These are phyloP conservation scores for Panicum virgatum DNA, from an alignment of 202 grass and related monocot genomes.

Conservation along the genomic window DNA sequence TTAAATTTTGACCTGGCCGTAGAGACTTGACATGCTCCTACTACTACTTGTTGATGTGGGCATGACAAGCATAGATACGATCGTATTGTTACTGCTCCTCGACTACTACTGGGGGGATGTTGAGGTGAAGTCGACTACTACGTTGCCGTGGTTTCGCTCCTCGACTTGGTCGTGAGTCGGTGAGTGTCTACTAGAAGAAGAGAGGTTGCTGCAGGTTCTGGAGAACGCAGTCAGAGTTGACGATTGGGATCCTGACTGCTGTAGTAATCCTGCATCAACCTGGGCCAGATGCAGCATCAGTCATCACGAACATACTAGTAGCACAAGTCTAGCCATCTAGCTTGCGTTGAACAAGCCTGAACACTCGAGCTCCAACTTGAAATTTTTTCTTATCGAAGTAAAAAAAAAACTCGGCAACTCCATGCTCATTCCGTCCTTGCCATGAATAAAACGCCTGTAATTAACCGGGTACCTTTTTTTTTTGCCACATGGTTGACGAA, in stretches of 20 bases:
- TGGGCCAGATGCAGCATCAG: background rate
- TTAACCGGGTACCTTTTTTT: background rate
- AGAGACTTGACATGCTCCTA: background rate
- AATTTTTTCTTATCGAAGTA: too few species aligned
- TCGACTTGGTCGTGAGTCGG: background rate
- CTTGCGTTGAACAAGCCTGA: background rate
- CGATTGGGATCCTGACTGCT: background rate
- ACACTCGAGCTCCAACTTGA: background rate
- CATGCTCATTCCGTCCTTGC: background rate
- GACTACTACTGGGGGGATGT: too few species aligned
- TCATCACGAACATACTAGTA: background rate
- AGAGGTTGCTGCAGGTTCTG: background rate
- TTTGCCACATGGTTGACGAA: background rate
- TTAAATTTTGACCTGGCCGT: background rate
- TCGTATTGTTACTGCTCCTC: too few species aligned
- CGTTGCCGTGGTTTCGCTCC: background rate
- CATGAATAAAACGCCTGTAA: background rate
- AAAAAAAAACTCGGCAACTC: too few species aligned
- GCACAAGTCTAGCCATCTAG: background rate
- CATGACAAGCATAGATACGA: too few species aligned
- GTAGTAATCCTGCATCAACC: background rate
- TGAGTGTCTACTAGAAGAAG: background rate
- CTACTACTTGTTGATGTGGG: background rate
- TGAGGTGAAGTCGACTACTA: background rate
- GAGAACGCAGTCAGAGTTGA: background rate